A percentile compares a stretch with the other conserved stretches of the same genome.
Evolutionary conservation across 345 rosid species (phyloP).

Genomic region (Salix viminalis): DNA sequence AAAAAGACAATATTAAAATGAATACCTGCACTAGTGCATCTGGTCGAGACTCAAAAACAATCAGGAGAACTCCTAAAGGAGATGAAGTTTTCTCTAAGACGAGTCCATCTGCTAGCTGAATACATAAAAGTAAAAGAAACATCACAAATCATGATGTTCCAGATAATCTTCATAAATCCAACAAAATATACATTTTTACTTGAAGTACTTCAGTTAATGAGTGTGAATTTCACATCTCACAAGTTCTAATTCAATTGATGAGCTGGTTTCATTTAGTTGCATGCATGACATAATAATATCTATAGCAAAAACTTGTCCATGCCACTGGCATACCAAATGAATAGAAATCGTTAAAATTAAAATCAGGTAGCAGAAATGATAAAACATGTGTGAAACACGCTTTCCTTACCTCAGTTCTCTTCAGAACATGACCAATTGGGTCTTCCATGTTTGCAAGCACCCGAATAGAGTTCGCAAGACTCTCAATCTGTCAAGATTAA

Average conservation of each 20-base stretch:
- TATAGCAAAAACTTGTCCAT: not conserved
- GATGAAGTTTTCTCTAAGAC: conserved; percentile 89
- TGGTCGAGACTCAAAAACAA: conserved; percentile 95
- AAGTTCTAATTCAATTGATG: not conserved
- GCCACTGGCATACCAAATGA: not conserved
- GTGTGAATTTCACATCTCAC: not conserved
- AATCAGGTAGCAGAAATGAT: not conserved
- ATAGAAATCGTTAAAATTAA: not conserved
- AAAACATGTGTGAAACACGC: not conserved
- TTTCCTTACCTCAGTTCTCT: conserved; percentile 80
- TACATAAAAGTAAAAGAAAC: conserved; percentile 15
- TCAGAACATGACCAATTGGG: conserved; percentile 74
- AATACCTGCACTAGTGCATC: conserved; percentile 95
- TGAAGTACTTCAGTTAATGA: not conserved
- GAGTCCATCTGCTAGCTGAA: conserved; percentile 93
- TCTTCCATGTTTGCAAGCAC: conserved; percentile 93
- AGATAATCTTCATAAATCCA: not conserved
- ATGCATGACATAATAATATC: not conserved
- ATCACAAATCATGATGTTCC: not conserved
- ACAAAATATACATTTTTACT: not conserved
- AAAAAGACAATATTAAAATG: not conserved
- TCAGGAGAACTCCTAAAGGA: conserved; percentile 92
- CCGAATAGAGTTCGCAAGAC: conserved; percentile 75
- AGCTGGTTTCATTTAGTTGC: not conserved
- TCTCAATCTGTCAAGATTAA: conserved; percentile 50